phyloP scores from a whole-genome alignment of 148 eudicot species.

The Rhododendron ovatum region DNA sequence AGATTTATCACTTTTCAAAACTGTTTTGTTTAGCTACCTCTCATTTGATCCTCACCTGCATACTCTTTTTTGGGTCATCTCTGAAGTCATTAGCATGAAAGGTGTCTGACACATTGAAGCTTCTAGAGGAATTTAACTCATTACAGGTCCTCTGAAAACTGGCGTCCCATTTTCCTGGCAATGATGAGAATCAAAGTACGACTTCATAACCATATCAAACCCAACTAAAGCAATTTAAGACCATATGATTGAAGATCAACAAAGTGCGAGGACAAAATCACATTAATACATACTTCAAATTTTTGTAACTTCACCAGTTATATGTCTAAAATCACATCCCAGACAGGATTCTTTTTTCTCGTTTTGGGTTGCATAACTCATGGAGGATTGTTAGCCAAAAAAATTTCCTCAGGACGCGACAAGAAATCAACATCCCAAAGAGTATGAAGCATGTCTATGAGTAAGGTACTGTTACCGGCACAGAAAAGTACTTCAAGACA shows the following conservation, averaged over 20 bases:
- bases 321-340: background rate
- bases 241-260: background rate
- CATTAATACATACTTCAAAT: background rate
- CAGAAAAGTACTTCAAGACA: background rate
- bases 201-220: background rate
- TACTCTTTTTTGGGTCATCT: conserved; percentile 22
- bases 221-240: background rate
- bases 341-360: background rate
- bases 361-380: background rate
- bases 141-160: conserved; percentile 20
- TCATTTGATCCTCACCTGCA: conserved; percentile 40
- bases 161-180: conserved; percentile 45
- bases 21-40: background rate
- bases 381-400: background rate
- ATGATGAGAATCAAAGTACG: conserved; percentile 2
- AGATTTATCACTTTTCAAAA: background rate
- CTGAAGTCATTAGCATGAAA: conserved; percentile 20
- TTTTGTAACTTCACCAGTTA: background rate
- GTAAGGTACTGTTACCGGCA: background rate
- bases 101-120: conserved; percentile 13
- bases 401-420: background rate
- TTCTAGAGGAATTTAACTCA: conserved; percentile 18
- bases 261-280: background rate
- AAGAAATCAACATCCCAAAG: background rate
- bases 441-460: background rate